phyloP scores from a whole-genome alignment of 306 rosid genomes.

The Mucuna pruriens region DNA sequence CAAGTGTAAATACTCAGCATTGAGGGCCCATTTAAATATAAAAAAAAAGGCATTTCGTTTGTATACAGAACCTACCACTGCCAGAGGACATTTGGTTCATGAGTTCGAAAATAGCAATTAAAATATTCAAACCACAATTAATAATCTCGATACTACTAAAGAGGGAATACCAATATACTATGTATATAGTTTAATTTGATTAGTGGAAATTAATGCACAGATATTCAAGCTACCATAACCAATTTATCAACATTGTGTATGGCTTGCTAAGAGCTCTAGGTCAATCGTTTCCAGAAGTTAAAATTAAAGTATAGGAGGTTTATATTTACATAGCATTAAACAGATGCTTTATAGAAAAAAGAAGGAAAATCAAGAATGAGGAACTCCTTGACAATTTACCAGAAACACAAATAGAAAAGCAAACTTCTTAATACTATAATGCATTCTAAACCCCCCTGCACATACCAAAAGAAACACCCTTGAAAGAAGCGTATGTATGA shows the following conservation, averaged over 20 bases:
- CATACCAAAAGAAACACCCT: slow-evolving; percentile 20
- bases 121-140: slow-evolving; percentile 15
- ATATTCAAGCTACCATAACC: slow-evolving; percentile 14
- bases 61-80: slow-evolving; percentile 28
- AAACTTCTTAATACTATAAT: slow-evolving; percentile 13
- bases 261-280: slow-evolving; percentile 26
- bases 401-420: neutral
- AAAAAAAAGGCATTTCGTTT: neutral
- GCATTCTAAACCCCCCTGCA: slow-evolving; percentile 1
- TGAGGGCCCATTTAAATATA: slow-evolving; percentile 25
- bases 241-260: slow-evolving; percentile 26
- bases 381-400: slow-evolving; percentile 13
- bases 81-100: neutral
- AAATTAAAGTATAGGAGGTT: neutral
- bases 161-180: slow-evolving; percentile 2
- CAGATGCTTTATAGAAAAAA: neutral
- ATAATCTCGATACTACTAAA: neutral
- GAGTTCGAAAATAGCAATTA: slow-evolving; percentile 25
- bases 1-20: slow-evolving; percentile 37
- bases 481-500: slow-evolving; percentile 29
- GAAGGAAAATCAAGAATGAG: neutral
- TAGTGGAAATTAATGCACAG: neutral
- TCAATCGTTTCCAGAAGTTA: neutral
- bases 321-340: neutral
- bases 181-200: slow-evolving; percentile 13